Conservation (phyloP, 2,329 filamentous ascomycete genomes). For the Fusarium goolgardi region DNA sequence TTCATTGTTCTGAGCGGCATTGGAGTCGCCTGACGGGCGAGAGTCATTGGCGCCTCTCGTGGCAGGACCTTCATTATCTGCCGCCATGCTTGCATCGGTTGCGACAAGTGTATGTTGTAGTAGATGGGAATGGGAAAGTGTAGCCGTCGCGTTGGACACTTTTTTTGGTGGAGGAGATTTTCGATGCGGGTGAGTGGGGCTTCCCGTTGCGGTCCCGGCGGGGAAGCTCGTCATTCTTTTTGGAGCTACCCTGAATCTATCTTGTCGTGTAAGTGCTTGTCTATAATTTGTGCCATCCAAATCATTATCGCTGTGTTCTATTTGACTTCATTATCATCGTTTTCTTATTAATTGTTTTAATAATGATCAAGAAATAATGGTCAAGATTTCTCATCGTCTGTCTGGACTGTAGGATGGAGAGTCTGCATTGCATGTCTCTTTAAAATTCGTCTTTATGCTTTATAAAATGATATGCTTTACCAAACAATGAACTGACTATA, state of each 20-base stretch:
- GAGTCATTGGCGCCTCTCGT: slow-evolving; percentile 40
- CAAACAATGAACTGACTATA: too few species aligned
- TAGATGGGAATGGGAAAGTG: slow-evolving; percentile 3
- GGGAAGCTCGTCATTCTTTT: slow-evolving; percentile 21
- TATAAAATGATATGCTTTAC: too few species aligned
- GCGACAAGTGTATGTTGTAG: slow-evolving; percentile 25
- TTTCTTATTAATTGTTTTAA: neutral
- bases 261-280: neutral
- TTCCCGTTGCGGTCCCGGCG: slow-evolving; percentile 40
- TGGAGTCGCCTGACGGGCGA: slow-evolving; percentile 37
- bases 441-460: too few species aligned
- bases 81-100: slow-evolving; percentile 52
- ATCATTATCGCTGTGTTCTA: neutral
- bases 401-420: neutral
- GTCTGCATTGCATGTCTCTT: neutral
- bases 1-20: slow-evolving; percentile 33
- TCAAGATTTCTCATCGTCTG: neutral
- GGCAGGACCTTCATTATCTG: slow-evolving; percentile 48
- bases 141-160: slow-evolving; percentile 21
- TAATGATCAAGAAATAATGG: neutral
- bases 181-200: slow-evolving; percentile 39
- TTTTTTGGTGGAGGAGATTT: slow-evolving; percentile 40
- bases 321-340: neutral
- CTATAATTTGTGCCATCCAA: neutral
- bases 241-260: slow-evolving; percentile 30